Evolutionary conservation across 257 asterid genomes (phyloP).

Genomic region (Phtheirospermum japonicum): DNA sequence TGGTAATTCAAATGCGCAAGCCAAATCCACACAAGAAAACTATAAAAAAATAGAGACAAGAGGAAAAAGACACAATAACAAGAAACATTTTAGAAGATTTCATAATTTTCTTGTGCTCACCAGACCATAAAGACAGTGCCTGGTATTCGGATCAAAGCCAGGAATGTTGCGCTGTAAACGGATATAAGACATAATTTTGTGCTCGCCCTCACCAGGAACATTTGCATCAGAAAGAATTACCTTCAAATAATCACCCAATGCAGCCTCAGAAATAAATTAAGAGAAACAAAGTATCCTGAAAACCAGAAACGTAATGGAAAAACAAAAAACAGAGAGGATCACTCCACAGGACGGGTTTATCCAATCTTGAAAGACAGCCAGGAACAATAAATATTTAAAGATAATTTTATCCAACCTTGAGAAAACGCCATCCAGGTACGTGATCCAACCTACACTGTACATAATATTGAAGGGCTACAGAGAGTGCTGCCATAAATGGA

Average conservation of each 20-base stretch:
- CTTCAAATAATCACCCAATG: conserved; percentile 72
- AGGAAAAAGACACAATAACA: conserved; percentile 19
- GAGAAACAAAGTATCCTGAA: conserved; percentile 39
- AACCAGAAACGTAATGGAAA: conserved; percentile 34
- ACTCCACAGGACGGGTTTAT: conserved; percentile 37
- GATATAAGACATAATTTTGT: conserved; percentile 91
- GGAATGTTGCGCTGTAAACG: conserved; percentile 89
- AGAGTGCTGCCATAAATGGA: conserved; percentile 86
- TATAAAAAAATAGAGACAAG: background rate
- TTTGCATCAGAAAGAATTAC: conserved; percentile 95
- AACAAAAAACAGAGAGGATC: conserved; percentile 36
- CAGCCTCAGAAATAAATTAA: conserved; percentile 50
- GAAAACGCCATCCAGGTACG: conserved; percentile 77
- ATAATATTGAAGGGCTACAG: conserved; percentile 92
- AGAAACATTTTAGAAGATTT: conserved; percentile 14
- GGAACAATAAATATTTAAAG: conserved; percentile 18
- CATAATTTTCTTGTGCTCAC: conserved; percentile 47
- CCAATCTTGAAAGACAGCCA: conserved; percentile 26
- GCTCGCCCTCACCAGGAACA: conserved; percentile 99
- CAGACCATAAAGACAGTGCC: conserved; percentile 92
- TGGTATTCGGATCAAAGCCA: conserved; percentile 91
- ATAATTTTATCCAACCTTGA: conserved; percentile 58
- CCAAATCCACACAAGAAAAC: conserved; percentile 21
- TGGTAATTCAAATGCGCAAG: conserved; percentile 26
- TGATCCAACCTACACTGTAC: conserved; percentile 75